Evolutionary conservation across 345 rosid species (phyloP).

Genomic region (Lepidium africanum): DNA sequence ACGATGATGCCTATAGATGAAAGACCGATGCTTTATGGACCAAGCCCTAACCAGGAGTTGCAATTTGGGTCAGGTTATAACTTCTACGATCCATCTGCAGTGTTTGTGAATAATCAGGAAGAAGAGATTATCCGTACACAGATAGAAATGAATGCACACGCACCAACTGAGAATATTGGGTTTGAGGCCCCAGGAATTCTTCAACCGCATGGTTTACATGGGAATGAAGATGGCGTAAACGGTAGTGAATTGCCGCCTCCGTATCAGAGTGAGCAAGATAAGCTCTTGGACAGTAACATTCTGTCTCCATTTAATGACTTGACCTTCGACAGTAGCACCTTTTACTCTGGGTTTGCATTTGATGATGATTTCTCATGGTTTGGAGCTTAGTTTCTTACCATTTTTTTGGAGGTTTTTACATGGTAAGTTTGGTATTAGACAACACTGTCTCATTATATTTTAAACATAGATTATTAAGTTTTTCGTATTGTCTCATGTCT

Average conservation of each 20-base stretch:
- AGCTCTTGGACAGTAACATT: constrained; percentile 47
- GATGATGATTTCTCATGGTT: constrained; percentile 28
- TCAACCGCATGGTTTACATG: constrained; percentile 22
- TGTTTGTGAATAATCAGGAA: constrained; percentile 33
- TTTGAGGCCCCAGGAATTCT: constrained; percentile 35
- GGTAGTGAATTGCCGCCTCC: constrained; percentile 36
- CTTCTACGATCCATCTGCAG: constrained; percentile 40
- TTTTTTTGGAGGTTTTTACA: constrained; percentile 15
- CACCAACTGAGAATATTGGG: constrained; percentile 19
- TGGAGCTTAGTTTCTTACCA: constrained; percentile 22
- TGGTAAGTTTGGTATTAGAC: constrained; percentile 21
- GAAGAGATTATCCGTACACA: constrained; percentile 35
- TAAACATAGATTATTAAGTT: not conserved
- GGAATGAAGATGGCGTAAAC: constrained; percentile 34
- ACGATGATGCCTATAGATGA: constrained; percentile 50
- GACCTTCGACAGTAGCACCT: constrained; percentile 38
- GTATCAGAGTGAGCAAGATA: constrained; percentile 51
- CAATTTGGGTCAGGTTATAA: constrained; percentile 38
- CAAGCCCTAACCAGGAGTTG: constrained; percentile 39
- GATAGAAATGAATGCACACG: constrained; percentile 31
- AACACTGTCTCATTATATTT: not conserved
- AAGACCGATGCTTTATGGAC: constrained; percentile 46
- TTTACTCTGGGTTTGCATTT: constrained; percentile 28
- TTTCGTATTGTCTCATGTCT: not conserved
- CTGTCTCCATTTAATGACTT: constrained; percentile 46